Evolutionary conservation across 129 eudicot genomes (phyloP), one percentile per base, ranked within the genome.

Genomic region (Heracleum sosnowskyi): DNA sequence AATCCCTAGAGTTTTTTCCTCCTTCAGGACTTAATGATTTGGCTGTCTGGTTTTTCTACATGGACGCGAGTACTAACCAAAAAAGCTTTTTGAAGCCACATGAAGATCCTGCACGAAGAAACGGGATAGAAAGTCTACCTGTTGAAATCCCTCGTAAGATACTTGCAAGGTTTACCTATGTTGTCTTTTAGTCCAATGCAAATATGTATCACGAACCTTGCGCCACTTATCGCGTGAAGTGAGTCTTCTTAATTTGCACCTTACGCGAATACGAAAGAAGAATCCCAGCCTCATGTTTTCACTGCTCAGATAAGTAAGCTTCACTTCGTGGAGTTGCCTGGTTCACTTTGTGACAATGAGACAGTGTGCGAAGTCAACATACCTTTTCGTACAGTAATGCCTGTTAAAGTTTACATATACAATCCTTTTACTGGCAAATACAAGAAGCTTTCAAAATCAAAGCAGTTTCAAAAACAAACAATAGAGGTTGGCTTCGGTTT

Each of bases 381-480:
- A 11, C 51, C 51, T 45, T 45, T 45, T 45, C 18, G 13, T 12
- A 45, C 18, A 45, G 13, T 16, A 45, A 1, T 45, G 71, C 79
- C 79, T 7, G 71, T 28, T 29, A 31, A 63, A n/a, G 69, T 78
- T 0, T 83, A 36, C 16, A 24, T 78, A 36, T 78, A 73, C 79
- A 83, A 83, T 74, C 79, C 82, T 46, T 78, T 78, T 53, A 83
- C 79, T 34, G 37, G 76, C 13, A 73, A 74, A 18, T 68, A 74
- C 36, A 73, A 18, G 17, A 1, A 78, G 76, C 57, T 49, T 49
- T 18, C 57, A 17, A 49, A 49, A 13, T 49, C 7, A 18, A 49
- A 1, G 24, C 24, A 17, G 57, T 49, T 49, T 17, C 7, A 18
- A 16, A 49, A 49, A 16, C 24, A 49, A 49, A 4, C 4, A 49